A percentile compares a stretch with the other conserved stretches of the same genome.
Conservation (phyloP, 345 rosid genomes). For the Lepidium sativum region DNA sequence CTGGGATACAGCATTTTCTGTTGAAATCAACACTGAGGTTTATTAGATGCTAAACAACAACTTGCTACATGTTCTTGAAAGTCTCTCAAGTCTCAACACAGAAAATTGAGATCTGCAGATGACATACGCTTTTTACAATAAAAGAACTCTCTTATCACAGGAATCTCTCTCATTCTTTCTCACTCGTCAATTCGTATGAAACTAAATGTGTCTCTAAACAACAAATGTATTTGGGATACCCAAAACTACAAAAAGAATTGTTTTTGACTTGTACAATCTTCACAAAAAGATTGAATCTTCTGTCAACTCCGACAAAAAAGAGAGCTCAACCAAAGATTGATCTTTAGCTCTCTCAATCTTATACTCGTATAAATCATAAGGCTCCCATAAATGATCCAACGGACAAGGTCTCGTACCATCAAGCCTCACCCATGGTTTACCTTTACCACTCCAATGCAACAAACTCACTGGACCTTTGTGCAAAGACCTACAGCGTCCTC, state of each 20-base stretch:
- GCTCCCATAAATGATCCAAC: constrained; percentile 74
- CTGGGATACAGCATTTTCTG: background rate
- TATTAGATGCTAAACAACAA: background rate
- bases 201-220: background rate
- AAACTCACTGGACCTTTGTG: constrained; percentile 89
- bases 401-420: constrained; percentile 73
- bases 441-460: constrained; percentile 98
- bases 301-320: constrained; percentile 23
- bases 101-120: background rate
- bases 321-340: constrained; percentile 21
- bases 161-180: background rate
- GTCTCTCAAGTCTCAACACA: background rate
- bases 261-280: constrained; percentile 7
- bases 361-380: constrained; percentile 53
- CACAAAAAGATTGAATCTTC: constrained; percentile 37
- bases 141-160: background rate
- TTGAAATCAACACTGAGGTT: background rate
- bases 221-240: background rate
- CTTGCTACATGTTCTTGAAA: background rate
- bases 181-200: constrained; percentile 8
- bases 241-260: constrained; percentile 18
- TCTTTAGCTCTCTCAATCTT: constrained; percentile 17
- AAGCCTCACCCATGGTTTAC: constrained; percentile 89
- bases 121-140: background rate
- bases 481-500: constrained; percentile 71